phyloP scores from a whole-genome alignment of 2,329 filamentous ascomycete species.

The Claviceps cyperi region DNA sequence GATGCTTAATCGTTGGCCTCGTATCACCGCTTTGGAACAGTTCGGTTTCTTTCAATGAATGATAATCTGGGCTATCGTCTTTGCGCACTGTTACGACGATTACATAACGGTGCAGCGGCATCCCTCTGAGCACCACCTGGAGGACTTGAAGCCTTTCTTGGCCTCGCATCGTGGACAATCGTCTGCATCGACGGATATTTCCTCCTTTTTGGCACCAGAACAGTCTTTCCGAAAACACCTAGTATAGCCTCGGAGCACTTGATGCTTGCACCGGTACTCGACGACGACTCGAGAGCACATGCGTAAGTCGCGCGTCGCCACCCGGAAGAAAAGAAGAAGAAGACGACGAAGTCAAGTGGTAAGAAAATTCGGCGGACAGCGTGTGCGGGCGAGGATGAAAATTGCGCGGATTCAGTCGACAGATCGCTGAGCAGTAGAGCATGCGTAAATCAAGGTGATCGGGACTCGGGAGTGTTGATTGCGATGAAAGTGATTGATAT shows the following conservation, averaged over 20 bases:
- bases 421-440: background rate
- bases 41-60: background rate
- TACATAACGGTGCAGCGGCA: conserved; percentile 19
- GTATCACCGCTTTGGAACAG: background rate
- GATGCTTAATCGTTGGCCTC: background rate
- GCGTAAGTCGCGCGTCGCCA: background rate
- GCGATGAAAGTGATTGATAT: background rate
- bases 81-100: background rate
- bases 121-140: conserved; percentile 22
- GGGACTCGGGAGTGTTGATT: background rate
- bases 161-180: conserved; percentile 22
- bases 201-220: conserved; percentile 14
- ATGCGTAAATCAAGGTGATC: background rate
- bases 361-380: background rate
- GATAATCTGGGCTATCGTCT: background rate
- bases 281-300: conserved; percentile 22
- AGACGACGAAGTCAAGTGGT: background rate
- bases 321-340: background rate
- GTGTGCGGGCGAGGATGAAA: too few species aligned
- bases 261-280: conserved; percentile 24
- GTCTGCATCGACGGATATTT: conserved; percentile 16
- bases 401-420: background rate
- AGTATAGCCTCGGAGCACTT: conserved; percentile 20
- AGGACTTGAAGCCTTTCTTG: conserved; percentile 16
- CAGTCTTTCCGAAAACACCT: conserved; percentile 21